Conservation (phyloP, 768 basidiomycete genomes). For the Boletales sp. region DNA sequence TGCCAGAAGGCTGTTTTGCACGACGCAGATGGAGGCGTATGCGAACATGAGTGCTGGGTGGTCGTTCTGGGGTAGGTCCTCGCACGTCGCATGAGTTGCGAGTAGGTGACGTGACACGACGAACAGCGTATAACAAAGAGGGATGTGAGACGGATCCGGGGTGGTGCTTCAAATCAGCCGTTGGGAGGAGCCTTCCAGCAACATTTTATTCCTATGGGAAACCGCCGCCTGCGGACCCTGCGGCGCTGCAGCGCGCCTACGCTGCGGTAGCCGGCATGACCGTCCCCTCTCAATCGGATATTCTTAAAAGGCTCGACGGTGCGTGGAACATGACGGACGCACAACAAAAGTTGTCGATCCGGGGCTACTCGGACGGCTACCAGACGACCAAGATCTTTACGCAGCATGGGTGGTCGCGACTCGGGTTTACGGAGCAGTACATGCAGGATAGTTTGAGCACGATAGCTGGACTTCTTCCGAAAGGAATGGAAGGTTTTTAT, state of each 20-base stretch:
- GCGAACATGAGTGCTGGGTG: slow-evolving; percentile 55
- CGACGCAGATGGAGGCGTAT: slow-evolving; percentile 57
- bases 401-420: slow-evolving; percentile 35
- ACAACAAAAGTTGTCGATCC: slow-evolving; percentile 14
- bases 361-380: slow-evolving; percentile 62
- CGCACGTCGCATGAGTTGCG: background rate
- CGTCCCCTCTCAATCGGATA: slow-evolving; percentile 9
- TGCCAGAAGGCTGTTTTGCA: slow-evolving; percentile 51
- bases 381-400: slow-evolving; percentile 55
- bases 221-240: slow-evolving; percentile 18
- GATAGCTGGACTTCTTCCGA: no score
- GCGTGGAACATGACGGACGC: slow-evolving; percentile 7
- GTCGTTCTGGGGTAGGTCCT: slow-evolving; percentile 62
- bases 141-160: slow-evolving; percentile 53
- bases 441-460: no score
- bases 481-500: no score
- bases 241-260: slow-evolving; percentile 19
- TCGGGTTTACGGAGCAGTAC: no score
- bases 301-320: slow-evolving; percentile 8
- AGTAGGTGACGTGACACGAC: background rate
- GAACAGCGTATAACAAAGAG: slow-evolving; percentile 58
- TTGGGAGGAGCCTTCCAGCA: slow-evolving; percentile 52
- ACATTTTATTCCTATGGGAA: slow-evolving; percentile 54
- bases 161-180: slow-evolving; percentile 67
- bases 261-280: slow-evolving; percentile 12